Conservation (phyloP, 1,284 basidiomycete genomes). For the Golubevia sp. region DNA sequence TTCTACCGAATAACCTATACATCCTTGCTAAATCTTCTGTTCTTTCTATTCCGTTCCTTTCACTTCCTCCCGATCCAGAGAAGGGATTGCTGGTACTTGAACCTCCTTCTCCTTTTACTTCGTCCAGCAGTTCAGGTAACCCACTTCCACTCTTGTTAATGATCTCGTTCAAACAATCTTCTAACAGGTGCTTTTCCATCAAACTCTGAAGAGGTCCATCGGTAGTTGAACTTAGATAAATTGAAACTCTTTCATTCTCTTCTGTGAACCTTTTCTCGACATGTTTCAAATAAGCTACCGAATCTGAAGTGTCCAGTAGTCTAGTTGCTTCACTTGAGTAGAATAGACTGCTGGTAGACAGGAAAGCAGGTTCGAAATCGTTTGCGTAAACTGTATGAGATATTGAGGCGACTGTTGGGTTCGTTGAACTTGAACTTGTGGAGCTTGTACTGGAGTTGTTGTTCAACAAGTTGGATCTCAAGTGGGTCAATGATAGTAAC, state of each 20-base stretch:
- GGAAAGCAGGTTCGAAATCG: slow-evolving; percentile 53
- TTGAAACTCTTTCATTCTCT: slow-evolving; percentile 45
- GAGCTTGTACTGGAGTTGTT: neutral
- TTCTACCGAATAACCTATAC: slow-evolving; percentile 47
- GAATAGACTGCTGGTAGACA: slow-evolving; percentile 45
- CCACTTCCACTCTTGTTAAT: slow-evolving; percentile 47
- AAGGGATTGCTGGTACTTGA: neutral
- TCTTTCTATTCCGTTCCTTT: slow-evolving; percentile 12
- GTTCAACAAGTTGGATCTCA: neutral
- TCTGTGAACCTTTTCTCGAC: slow-evolving; percentile 48
- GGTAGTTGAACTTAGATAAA: slow-evolving; percentile 45
- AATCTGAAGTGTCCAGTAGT: slow-evolving; percentile 42
- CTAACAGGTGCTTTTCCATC: slow-evolving; percentile 42
- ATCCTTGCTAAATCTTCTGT: slow-evolving; percentile 42
- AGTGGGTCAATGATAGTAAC: neutral
- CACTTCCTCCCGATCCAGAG: neutral
- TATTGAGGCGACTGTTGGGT: slow-evolving; percentile 5
- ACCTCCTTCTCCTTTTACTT: neutral
- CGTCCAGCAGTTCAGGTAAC: slow-evolving; percentile 49
- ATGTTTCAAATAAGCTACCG: slow-evolving; percentile 42
- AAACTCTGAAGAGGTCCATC: slow-evolving; percentile 33
- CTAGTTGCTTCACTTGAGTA: slow-evolving; percentile 44
- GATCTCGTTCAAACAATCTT: slow-evolving; percentile 44
- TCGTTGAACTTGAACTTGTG: neutral
- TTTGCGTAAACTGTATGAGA: slow-evolving; percentile 39